Base-by-base conservation (phyloP, 257 asterid species). In the Solanum rostratum region DNA sequence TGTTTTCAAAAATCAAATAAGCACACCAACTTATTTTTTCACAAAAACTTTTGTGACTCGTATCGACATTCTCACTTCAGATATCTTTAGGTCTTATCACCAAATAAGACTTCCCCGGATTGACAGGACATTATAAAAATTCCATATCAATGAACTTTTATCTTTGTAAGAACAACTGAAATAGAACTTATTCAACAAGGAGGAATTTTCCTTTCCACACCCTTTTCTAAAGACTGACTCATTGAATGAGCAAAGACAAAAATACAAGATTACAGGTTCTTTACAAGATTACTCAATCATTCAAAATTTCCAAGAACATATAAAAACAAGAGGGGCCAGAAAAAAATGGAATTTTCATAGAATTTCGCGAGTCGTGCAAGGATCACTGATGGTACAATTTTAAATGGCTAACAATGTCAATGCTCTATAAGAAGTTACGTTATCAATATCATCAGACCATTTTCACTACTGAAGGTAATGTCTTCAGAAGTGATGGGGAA, bases 401-500 rank as follows among this genome's bases (percentile, higher is more conserved):
- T 27, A 11, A 81, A 57, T 39, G 74, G 43, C 84, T 49, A 16
- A 76, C 62, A 76, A 49, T 0, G 62, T 16, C 45, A 19, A 49
- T 76, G 62, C 45, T 49, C 82, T 74, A 24, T 49, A 49, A 49
- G 27, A 49, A 49, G 57, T 27, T 27, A 27, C 6, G 1, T 24
- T 76, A 22, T 60, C 57, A 22, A 22, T 70, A 81, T 85, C 66
- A 79, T 86, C 70, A 86, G 84, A 83, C 78, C 29, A 95, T 55
- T 91, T 92, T 93, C 14, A 87, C 90, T 10, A 91, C 89, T 16
- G 88, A 37, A 71, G 99, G 98, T 83, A 97, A 88, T 30, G 95
- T 85, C 86, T 92, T 97, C 87, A 94, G 88, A 89, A 95, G 97
- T 4, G 93, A 90, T 24, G 82, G 54, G 1, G 98, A 97, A 83